Evolutionary conservation across 1,139 yeast species (phyloP), one percentile per base, ranked within the genome.

Genomic region (Pichia norvegensis): DNA sequence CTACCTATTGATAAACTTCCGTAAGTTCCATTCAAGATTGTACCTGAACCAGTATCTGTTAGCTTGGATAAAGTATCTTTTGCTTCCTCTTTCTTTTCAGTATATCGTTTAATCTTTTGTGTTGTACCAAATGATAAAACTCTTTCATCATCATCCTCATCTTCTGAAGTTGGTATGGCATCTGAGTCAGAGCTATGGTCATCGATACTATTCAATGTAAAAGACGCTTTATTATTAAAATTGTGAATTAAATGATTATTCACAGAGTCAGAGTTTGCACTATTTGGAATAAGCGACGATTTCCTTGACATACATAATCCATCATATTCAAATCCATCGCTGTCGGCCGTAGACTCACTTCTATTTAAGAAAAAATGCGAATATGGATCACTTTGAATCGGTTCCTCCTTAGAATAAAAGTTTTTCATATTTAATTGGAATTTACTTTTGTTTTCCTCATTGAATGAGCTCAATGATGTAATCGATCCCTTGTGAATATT

Each of bases 11-110:
- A 39, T 13, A 38, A 40, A 25, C 51, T 46, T 1, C 46, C 43
- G 38, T 52, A 56, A 1, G 58, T 55, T 20, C 60, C 60, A 20
- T 46, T 51, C 11, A 56, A 36, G 11, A 50, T 25, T 2, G 42
- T 23, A 4, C 36, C 25, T n/a, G 29, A 21, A n/a, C 17, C 21
- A 17, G 37, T 29, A n/a, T 33, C 36, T 20, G 2, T 11, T 2
- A 17, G 9, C n/a, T 1, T 27, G 6, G n/a, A 11, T 13, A 27
- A 27, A 10, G 14, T 13, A 10, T 13, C n/a, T n/a, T 27, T 27
- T 5, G 11, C 16, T 3, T 27, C 31, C 5, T 27, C 14, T n/a
- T 27, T 27, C 4, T 27, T 10, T 13, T 27, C n/a, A 13, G 31
- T 27, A 4, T 13, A 27, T 27, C 14, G 35, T 17, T 17, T 20